Base-by-base conservation (phyloP, 805 yeast species). In the Metschnikowia corniflorae region DNA sequence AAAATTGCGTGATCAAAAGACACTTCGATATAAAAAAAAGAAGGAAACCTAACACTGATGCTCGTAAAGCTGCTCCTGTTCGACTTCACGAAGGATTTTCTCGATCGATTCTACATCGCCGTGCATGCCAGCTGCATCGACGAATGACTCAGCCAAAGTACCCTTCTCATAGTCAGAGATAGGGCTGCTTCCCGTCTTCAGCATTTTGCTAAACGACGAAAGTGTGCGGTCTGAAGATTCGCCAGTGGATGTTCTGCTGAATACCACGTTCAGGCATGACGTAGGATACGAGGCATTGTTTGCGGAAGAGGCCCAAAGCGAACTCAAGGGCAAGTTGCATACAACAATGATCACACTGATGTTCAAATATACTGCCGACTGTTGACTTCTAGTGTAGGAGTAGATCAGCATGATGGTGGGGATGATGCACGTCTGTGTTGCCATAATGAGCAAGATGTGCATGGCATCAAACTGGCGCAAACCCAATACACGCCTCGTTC, bases 261-360 rank as follows among this genome's bases (percentile, higher is more conserved):
- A 47, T 3, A 46, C 31, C 9, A 42, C 26, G 32, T 46, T 40
- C 21, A 34, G 44, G 15, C 43, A 44, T 9, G 60, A 54, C 15
- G 44, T 45, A 5, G 58, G 57, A 2, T 23, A 26, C 2, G 53
- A 43, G 2, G 70, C 53, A 38, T 75, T 75, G 49, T 80, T 79
- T 1, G 82, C 70, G 2, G 87, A 67, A 4, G 81, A 66, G 0
- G 96, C 95, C 97, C 97, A 88, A 74, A 88, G 73, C 0, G 95
- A 77, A 0, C 95, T 78, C 32, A 89, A 59, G 1, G 96, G 96
- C 36, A 88, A 65, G 3, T 89, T 83, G 18, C 86, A 54, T 0
- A 83, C 82, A 14, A 83, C 80, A 5, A 87, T 48, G 16, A 84
- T 63, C 2, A 77, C 62, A 2, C 86, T 77, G 19, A 84, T 53